Conservation (phyloP, 129 eudicot species). For the Flaveria ramosissima region DNA sequence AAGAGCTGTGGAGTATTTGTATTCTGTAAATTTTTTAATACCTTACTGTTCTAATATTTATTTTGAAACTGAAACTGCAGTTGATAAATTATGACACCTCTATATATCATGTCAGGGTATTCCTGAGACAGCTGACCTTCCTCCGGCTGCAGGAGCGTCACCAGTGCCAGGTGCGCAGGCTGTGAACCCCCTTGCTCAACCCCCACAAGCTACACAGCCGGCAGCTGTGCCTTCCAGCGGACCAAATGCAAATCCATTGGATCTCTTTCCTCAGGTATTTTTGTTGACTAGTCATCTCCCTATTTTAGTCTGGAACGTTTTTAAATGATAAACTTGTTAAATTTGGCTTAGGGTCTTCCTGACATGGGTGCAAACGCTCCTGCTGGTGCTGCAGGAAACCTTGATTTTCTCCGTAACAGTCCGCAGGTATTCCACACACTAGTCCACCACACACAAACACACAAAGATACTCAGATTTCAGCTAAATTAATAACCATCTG, state of each 20-base stretch:
- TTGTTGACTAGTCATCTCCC: neutral
- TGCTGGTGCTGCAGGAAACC: constrained; percentile 72
- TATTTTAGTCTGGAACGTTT: constrained; percentile 8
- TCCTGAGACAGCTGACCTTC: constrained; percentile 80
- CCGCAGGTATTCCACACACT: constrained; percentile 55
- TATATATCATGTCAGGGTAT: constrained; percentile 58
- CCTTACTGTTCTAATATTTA: neutral
- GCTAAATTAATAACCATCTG: neutral
- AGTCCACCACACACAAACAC: neutral
- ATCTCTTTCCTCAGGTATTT: constrained; percentile 87
- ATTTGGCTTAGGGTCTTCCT: constrained; percentile 67
- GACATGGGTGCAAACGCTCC: constrained; percentile 70
- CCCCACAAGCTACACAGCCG: constrained; percentile 45
- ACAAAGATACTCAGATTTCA: neutral
- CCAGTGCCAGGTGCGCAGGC: constrained; percentile 53
- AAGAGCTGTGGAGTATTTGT: constrained; percentile 92
- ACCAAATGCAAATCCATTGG: constrained; percentile 85
- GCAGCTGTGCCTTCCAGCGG: constrained; percentile 64
- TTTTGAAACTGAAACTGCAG: neutral
- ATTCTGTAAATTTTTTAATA: constrained; percentile 55
- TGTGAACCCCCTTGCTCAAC: constrained; percentile 54
- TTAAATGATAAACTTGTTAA: constrained; percentile 2
- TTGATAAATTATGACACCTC: neutral
- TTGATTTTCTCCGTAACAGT: constrained; percentile 87
- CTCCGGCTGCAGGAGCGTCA: constrained; percentile 61